Conservation (phyloP, 345 rosid genomes). For the Hypericum androsaemum region DNA sequence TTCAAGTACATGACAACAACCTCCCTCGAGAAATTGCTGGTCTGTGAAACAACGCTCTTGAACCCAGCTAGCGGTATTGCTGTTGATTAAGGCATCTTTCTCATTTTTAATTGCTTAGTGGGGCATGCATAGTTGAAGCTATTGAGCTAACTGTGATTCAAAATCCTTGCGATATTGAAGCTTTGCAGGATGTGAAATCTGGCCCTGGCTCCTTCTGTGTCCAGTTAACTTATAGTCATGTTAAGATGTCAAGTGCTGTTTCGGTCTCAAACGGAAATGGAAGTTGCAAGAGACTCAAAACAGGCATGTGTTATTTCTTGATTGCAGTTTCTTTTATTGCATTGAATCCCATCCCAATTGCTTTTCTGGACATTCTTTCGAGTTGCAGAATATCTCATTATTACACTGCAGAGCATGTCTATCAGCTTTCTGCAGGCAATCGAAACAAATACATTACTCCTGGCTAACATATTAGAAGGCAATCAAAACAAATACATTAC, state of each 20-base stretch:
- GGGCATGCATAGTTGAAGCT: no score
- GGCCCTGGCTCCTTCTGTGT: conserved; percentile 42
- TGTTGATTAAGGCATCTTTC: no score
- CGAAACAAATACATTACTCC: not conserved
- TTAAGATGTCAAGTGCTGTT: conserved; percentile 23
- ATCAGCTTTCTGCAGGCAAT: not conserved
- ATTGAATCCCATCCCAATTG: no score
- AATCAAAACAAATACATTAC: not conserved
- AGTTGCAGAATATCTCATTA: no score
- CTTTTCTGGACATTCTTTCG: no score
- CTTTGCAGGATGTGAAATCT: conserved; percentile 64
- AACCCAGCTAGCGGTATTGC: no score
- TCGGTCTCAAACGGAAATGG: conserved; percentile 22
- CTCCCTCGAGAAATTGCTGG: conserved; percentile 50
- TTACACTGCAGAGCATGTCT: no score
- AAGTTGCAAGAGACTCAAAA: conserved; percentile 57
- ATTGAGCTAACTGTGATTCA: not conserved
- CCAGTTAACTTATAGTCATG: conserved; percentile 50
- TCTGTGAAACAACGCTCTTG: conserved; percentile 21
- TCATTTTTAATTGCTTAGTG: no score
- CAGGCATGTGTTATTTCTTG: conserved; percentile 29
- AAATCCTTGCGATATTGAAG: conserved; percentile 24
- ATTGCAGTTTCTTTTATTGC: no score
- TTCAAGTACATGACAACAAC: conserved; percentile 45
- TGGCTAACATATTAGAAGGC: no score